Conservation (phyloP, 1,139 yeast genomes). For the Taiozyma onychis region DNA sequence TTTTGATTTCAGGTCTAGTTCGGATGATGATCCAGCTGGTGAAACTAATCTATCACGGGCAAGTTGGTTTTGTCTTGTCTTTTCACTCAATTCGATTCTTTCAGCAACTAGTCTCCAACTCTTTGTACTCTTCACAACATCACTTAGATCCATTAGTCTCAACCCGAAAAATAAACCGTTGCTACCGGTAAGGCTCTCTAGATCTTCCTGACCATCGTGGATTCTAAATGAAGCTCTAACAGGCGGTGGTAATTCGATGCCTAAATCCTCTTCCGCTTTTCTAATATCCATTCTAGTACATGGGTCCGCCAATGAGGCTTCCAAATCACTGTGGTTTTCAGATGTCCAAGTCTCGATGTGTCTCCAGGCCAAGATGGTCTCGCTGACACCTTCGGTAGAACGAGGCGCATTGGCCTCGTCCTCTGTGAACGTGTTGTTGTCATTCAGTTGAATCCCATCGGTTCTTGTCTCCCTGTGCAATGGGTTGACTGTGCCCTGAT, state of each 20-base stretch:
- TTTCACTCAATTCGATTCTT: conserved; percentile 30
- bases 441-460: conserved; percentile 21
- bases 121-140: conserved; percentile 56
- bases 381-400: conserved; percentile 53
- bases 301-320: conserved; percentile 52
- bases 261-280: conserved; percentile 62
- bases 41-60: conserved; percentile 18
- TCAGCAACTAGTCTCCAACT: conserved; percentile 63
- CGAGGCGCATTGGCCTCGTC: conserved; percentile 10
- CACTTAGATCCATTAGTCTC: conserved; percentile 59
- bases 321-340: conserved; percentile 49
- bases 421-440: conserved; percentile 17
- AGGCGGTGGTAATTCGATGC: conserved; percentile 50
- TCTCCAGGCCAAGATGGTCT: conserved; percentile 62
- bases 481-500: conserved; percentile 4
- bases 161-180: conserved; percentile 62
- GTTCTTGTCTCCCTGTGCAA: conserved; percentile 1
- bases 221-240: conserved; percentile 53
- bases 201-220: conserved; percentile 65
- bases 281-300: conserved; percentile 57
- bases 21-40: conserved; percentile 21
- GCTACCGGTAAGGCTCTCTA: conserved; percentile 43
- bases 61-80: conserved; percentile 9
- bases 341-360: conserved; percentile 59
- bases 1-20: conserved; percentile 10